Percentiles rank a stretch among this genome's conserved stretches.
These are phyloP conservation scores for Pseudogymnoascus sp. DNA, from an alignment of 2,329 filamentous ascomycete genomes.

Conservation along the genomic window DNA sequence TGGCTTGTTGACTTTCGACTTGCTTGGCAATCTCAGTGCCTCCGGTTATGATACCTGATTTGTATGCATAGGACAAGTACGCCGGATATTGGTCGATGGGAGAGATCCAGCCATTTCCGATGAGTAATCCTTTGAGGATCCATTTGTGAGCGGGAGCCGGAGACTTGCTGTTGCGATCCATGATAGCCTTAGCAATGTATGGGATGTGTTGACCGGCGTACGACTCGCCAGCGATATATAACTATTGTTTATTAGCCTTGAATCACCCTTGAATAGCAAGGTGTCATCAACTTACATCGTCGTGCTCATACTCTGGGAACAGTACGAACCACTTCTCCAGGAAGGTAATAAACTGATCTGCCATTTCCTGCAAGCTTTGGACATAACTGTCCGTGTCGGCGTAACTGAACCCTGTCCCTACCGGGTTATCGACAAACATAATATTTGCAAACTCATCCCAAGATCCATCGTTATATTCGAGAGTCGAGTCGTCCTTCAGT, in stretches of 20 bases:
- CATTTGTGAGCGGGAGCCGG: conserved; percentile 45
- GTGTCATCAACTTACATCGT: conserved; percentile 62
- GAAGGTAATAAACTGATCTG: conserved; percentile 77
- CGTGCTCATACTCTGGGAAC: conserved; percentile 84
- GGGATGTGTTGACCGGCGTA: conserved; percentile 96
- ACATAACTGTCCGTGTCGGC: conserved; percentile 83
- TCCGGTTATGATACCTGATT: conserved; percentile 62
- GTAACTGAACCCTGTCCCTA: conserved; percentile 94
- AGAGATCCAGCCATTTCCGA: conserved; percentile 97
- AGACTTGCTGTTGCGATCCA: conserved; percentile 70
- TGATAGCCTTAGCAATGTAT: conserved; percentile 85
- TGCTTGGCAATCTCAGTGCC: conserved; percentile 54
- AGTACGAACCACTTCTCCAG: conserved; percentile 83
- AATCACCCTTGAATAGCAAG: not conserved
- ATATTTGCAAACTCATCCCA: conserved; percentile 98
- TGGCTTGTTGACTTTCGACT: conserved; percentile 59
- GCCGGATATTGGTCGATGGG: conserved; percentile 82
- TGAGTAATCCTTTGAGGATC: conserved; percentile 77
- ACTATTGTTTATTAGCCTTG: conserved; percentile 38
- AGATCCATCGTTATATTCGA: conserved; percentile 82
- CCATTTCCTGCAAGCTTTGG: conserved; percentile 81
- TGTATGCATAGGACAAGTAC: conserved; percentile 74
- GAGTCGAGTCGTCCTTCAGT: conserved; percentile 59
- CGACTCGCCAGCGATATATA: conserved; percentile 93
- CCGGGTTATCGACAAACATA: conserved; percentile 93